These are phyloP conservation scores for Phytophthora quininea DNA, from an alignment of 352 stramenopile species.

Conservation along the genomic window DNA sequence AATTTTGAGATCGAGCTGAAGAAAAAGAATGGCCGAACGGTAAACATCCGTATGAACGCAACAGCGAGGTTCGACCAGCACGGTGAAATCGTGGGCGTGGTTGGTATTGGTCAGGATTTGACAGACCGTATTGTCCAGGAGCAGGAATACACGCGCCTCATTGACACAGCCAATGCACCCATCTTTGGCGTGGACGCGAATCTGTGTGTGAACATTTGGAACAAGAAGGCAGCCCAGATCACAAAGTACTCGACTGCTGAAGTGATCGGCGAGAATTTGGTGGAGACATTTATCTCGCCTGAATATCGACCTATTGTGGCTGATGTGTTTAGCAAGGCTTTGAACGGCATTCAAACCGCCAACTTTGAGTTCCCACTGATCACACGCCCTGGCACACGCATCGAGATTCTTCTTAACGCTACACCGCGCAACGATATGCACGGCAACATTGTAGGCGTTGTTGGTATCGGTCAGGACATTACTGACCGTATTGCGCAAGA, in stretches of 20 bases:
- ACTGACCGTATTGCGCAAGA: slow-evolving; percentile 79
- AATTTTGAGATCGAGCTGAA: slow-evolving; percentile 88
- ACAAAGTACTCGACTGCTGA: slow-evolving; percentile 83
- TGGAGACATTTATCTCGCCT: slow-evolving; percentile 85
- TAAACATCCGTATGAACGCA: slow-evolving; percentile 76
- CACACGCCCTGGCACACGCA: slow-evolving; percentile 68
- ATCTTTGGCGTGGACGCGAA: slow-evolving; percentile 92
- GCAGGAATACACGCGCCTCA: slow-evolving; percentile 89
- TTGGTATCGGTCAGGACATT: slow-evolving; percentile 88
- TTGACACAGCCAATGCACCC: slow-evolving; percentile 90
- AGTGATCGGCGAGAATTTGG: slow-evolving; percentile 81
- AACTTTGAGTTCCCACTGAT: slow-evolving; percentile 91
- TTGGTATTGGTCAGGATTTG: slow-evolving; percentile 88
- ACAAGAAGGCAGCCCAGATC: slow-evolving; percentile 91
- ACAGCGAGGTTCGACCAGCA: slow-evolving; percentile 73
- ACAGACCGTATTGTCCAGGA: slow-evolving; percentile 88
- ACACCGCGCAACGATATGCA: slow-evolving; percentile 72
- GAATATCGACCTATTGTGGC: slow-evolving; percentile 72
- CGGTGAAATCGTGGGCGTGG: slow-evolving; percentile 81
- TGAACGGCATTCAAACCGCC: slow-evolving; percentile 72
- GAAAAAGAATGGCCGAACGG: slow-evolving; percentile 64
- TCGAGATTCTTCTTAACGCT: slow-evolving; percentile 81
- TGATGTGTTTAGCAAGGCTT: slow-evolving; percentile 73
- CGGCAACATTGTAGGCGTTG: slow-evolving; percentile 85
- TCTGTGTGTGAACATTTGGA: slow-evolving; percentile 92